Evolutionary conservation across 805 yeast genomes (phyloP).

Genomic region (Schizosaccharomyces lindneri): DNA sequence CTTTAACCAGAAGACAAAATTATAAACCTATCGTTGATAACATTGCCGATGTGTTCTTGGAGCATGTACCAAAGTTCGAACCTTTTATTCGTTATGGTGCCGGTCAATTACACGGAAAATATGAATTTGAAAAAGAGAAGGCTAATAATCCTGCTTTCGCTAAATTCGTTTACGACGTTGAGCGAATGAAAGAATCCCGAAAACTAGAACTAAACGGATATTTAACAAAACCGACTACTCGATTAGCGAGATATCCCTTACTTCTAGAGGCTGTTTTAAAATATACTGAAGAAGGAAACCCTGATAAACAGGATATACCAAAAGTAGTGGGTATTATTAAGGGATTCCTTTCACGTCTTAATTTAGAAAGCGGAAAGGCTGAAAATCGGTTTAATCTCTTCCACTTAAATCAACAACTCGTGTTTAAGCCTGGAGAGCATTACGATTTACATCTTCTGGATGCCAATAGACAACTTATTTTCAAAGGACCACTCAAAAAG

Average conservation of each 20-base stretch:
- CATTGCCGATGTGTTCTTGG: constrained; percentile 69
- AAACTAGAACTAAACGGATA: constrained; percentile 82
- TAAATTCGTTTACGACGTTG: constrained; percentile 78
- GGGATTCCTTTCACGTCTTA: constrained; percentile 50
- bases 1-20: constrained; percentile 66
- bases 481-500: constrained; percentile 52
- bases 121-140: constrained; percentile 83
- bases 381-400: constrained; percentile 78
- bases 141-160: constrained; percentile 75
- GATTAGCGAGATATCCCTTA: constrained; percentile 85
- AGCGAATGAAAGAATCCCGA: constrained; percentile 59
- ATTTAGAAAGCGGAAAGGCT: constrained; percentile 76
- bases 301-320: constrained; percentile 42
- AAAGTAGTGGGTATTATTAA: constrained; percentile 55
- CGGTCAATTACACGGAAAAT: constrained; percentile 81
- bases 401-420: constrained; percentile 61
- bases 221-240: constrained; percentile 79
- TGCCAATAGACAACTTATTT: constrained; percentile 54
- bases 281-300: constrained; percentile 48
- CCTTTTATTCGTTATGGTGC: constrained; percentile 88
- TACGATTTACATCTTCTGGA: constrained; percentile 67
- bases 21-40: constrained; percentile 61
- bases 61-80: constrained; percentile 64
- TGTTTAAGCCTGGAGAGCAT: constrained; percentile 58
- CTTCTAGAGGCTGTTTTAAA: constrained; percentile 62